Base-by-base conservation (phyloP, 257 asterid genomes). In the Solanum chiquidenum region DNA sequence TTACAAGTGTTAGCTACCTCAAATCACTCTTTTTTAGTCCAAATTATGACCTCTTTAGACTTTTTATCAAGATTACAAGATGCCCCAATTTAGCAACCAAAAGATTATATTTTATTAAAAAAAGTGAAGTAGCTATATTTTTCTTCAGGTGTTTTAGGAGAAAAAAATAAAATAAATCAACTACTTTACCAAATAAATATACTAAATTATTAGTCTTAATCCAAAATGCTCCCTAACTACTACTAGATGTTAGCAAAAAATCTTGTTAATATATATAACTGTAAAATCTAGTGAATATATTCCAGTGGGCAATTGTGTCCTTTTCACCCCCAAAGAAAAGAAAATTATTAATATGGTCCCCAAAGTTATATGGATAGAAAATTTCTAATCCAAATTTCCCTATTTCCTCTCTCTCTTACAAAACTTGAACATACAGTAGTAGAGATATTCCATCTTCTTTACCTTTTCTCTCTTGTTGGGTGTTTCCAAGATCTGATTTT, bases 401-500 rank as follows among this genome's bases (percentile, higher is more conserved):
- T 52, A 85, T 46, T 42, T 25, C 29, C 46, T 35, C 35, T 80
- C 87, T 52, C 88, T 38, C 82, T 74, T 44, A 44, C 4, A 42
- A 79, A 79, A 27, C 85, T 79, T 79, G 38, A 79, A 80, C 66
- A 29, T 46, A 46, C 68, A 46, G 31, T 64, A 75, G 90, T 82
- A 46, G 68, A 80, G 40, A 80, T 80, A 44, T 80, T 80, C 84
- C 83, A 21, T 21, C 18, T 74, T 27, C 42, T 37, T 52, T 20
- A 12, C 69, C 74, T 52, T 87, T 68, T 92, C 88, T 84, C 88
- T 86, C 87, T 88, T 23, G 35, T 12, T 80, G 85, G 85, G 42
- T 46, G 68, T 46, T 29, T 80, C 68, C 85, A 44, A 80, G 85
- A 46, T 83, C 91, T 83, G 66, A 34, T 20, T 29, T 37, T 49